Evolutionary conservation across 495 filamentous ascomycete species (phyloP).

Genomic region (Xylaria curta): DNA sequence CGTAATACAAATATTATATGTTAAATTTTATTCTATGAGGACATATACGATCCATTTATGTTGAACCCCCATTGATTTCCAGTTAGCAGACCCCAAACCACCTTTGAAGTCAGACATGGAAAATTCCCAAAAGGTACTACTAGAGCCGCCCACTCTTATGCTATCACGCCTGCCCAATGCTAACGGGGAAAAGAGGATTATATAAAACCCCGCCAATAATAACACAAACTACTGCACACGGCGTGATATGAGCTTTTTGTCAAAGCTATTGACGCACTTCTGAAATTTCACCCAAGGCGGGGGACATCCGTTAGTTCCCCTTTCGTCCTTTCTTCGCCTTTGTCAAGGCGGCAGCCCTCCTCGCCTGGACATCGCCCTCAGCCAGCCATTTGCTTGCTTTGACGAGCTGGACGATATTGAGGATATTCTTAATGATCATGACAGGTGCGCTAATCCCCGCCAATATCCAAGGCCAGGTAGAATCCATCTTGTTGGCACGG

Average conservation of each 20-base stretch:
- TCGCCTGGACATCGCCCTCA: conserved; percentile 75
- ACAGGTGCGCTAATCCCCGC: conserved; percentile 81
- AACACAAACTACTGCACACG: neutral
- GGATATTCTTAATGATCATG: conserved; percentile 89
- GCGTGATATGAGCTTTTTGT: conserved; percentile 11
- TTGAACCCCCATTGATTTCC: conserved; percentile 3
- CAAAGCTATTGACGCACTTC: neutral
- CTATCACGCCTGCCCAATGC: conserved; percentile 32
- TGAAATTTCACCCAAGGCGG: neutral
- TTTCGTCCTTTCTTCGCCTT: conserved; percentile 47
- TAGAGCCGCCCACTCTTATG: conserved; percentile 25
- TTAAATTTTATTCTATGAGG: neutral
- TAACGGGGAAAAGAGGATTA: conserved; percentile 8
- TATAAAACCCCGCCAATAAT: neutral
- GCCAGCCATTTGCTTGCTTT: conserved; percentile 93
- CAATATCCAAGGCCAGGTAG: conserved; percentile 82
- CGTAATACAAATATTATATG: neutral
- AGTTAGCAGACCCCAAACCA: neutral
- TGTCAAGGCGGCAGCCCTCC: conserved; percentile 59
- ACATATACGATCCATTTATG: neutral
- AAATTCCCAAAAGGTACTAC: conserved; percentile 3
- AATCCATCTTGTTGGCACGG: conserved; percentile 86
- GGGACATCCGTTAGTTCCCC: conserved; percentile 22
- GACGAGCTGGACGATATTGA: conserved; percentile 93
- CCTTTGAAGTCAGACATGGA: neutral